Percentiles rank a stretch among this genome's conserved stretches.
phyloP scores from a whole-genome alignment of 257 asterid genomes.

The Scutellaria galericulata region DNA sequence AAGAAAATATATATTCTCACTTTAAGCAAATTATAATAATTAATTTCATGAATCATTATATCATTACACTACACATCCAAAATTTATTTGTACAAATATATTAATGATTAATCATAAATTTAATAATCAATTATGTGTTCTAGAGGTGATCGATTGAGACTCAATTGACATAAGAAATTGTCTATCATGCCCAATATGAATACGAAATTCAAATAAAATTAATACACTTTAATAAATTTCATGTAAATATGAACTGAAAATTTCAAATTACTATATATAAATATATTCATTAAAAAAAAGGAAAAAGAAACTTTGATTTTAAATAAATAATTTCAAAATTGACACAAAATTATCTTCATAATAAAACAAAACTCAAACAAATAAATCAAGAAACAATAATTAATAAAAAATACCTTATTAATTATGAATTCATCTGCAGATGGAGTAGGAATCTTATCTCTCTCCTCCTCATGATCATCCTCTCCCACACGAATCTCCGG shows the following conservation, averaged over 20 bases:
- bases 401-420: conserved; percentile 22
- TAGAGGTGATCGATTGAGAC: too few relatives aligned
- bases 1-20: not conserved
- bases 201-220: too few relatives aligned
- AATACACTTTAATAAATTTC: too few relatives aligned
- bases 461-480: conserved; percentile 22
- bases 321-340: not conserved
- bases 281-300: not conserved
- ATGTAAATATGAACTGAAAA: not conserved
- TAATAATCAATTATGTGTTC: too few relatives aligned
- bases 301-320: not conserved
- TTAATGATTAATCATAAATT: too few relatives aligned
- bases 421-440: not conserved
- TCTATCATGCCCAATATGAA: too few relatives aligned
- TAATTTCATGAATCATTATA: too few relatives aligned
- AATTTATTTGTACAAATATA: too few relatives aligned
- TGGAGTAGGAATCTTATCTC: not conserved
- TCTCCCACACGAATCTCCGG: conserved; percentile 18
- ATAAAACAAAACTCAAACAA: not conserved
- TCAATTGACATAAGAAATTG: too few relatives aligned
- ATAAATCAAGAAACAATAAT: not conserved
- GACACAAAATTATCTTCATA: not conserved
- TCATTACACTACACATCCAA: too few relatives aligned
- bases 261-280: not conserved
- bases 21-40: not conserved